phyloP scores from a whole-genome alignment of 208 protist genomes.

The Herpetomonas samuelpessoai region DNA sequence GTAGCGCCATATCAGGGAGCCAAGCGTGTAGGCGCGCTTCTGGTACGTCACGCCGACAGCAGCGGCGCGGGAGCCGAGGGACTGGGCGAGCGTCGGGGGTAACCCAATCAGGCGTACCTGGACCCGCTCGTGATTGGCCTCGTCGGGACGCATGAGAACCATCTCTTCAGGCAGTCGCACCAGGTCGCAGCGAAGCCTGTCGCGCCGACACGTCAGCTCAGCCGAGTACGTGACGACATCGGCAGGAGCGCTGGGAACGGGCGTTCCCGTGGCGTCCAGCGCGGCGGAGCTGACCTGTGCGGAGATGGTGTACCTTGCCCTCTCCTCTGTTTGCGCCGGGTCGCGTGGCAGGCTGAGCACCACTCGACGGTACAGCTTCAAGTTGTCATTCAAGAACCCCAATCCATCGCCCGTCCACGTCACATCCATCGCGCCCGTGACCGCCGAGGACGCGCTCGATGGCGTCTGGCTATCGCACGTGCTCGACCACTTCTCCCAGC shows the following conservation, averaged over 20 bases:
- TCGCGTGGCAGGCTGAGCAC: constrained; percentile 34
- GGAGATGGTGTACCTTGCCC: constrained; percentile 1
- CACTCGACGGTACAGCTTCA: constrained; percentile 38
- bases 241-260: neutral
- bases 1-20: constrained; percentile 64
- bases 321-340: constrained; percentile 1
- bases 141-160: neutral
- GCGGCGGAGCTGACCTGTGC: neutral
- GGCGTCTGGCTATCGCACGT: constrained; percentile 21
- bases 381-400: constrained; percentile 14
- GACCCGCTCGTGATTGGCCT: neutral
- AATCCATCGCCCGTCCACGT: constrained; percentile 28
- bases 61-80: constrained; percentile 9
- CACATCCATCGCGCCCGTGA: constrained; percentile 16
- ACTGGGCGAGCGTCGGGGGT: constrained; percentile 15
- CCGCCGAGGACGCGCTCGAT: neutral
- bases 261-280: neutral
- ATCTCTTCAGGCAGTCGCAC: constrained; percentile 29
- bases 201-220: constrained; percentile 1
- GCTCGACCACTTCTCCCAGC: constrained; percentile 26
- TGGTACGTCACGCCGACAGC: constrained; percentile 64
- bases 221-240: constrained; percentile 3
- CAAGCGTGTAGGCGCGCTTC: constrained; percentile 51
- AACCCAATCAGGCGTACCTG: constrained; percentile 8
- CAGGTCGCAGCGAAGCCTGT: constrained; percentile 15